phyloP scores from a whole-genome alignment of 495 filamentous ascomycete genomes.

The Hypoxylon fuscum region DNA sequence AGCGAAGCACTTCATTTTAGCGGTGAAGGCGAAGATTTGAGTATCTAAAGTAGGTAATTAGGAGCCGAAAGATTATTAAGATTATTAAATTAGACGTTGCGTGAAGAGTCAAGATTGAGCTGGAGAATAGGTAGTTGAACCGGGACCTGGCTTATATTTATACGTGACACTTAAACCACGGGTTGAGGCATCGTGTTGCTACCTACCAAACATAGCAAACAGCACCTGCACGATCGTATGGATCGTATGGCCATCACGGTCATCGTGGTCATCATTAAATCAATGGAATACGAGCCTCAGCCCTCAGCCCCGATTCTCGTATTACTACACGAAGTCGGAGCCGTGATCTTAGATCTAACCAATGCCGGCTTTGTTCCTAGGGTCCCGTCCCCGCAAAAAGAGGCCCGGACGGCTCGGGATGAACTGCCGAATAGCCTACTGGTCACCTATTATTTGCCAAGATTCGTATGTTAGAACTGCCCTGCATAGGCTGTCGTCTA shows the following conservation, averaged over 20 bases:
- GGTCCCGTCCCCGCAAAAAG: not conserved
- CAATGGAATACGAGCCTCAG: constrained; percentile 37
- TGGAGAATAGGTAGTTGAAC: not conserved
- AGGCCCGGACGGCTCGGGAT: not conserved
- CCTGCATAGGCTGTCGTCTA: too few relatives aligned
- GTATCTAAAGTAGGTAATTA: constrained; percentile 3
- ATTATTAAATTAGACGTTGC: constrained; percentile 8
- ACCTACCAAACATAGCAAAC: not conserved
- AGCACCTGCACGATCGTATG: constrained; percentile 4
- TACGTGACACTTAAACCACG: not conserved
- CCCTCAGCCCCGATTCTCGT: too few relatives aligned
- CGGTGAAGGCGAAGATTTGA: not conserved
- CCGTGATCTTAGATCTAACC: not conserved
- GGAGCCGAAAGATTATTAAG: constrained; percentile 5
- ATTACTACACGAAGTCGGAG: constrained; percentile 44
- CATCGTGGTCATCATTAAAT: constrained; percentile 10
- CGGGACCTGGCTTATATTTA: constrained; percentile 13
- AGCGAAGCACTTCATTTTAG: constrained; percentile 37
- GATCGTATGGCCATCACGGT: constrained; percentile 7
- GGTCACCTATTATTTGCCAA: too few relatives aligned
- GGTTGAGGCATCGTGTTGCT: constrained; percentile 1
- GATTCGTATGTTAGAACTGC: too few relatives aligned
- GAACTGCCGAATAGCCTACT: too few relatives aligned
- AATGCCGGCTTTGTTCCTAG: not conserved
- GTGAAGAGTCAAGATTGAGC: not conserved